A percentile compares a stretch with the other conserved stretches of the same genome.
These are phyloP conservation scores for Trametes meyenii DNA, from an alignment of 768 basidiomycete genomes.

Conservation along the genomic window DNA sequence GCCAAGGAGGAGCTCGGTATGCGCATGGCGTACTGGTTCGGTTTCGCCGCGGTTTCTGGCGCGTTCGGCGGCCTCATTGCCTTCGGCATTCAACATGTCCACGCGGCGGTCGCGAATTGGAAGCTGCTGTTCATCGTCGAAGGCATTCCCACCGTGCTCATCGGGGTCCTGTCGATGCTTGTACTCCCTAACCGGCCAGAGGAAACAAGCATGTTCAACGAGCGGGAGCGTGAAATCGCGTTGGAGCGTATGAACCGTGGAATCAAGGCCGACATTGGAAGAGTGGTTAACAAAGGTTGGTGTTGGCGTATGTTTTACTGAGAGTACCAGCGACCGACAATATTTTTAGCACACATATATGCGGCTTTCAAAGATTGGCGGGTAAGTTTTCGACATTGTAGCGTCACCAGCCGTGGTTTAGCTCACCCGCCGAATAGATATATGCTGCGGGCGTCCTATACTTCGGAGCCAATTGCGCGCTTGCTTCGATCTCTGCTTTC, in stretches of 20 bases:
- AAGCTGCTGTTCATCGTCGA: constrained; percentile 75
- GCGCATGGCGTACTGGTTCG: constrained; percentile 81
- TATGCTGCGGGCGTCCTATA: constrained; percentile 74
- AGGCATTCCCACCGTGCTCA: constrained; percentile 67
- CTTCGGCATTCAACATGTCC: constrained; percentile 71
- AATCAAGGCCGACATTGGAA: constrained; percentile 66
- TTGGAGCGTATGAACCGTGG: constrained; percentile 69
- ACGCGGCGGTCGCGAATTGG: constrained; percentile 55
- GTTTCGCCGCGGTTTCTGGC: constrained; percentile 81
- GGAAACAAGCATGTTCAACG: constrained; percentile 58
- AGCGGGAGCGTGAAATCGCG: constrained; percentile 58
- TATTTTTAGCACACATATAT: constrained; percentile 68
- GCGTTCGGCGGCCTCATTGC: constrained; percentile 87
- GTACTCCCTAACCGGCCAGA: constrained; percentile 74
- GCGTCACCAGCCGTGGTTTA: no score
- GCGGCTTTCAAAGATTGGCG: constrained; percentile 74
- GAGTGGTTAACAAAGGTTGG: constrained; percentile 63
- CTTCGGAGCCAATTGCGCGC: constrained; percentile 74
- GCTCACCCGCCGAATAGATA: constrained; percentile 39
- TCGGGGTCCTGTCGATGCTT: constrained; percentile 59
- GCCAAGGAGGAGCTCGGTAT: constrained; percentile 74
- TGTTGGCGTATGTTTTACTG: background rate
- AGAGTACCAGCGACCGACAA: background rate
- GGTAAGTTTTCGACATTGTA: constrained; percentile 13
- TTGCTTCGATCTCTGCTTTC: constrained; percentile 83